A percentile compares a stretch with the other conserved stretches of the same genome.
Evolutionary conservation across 2,329 filamentous ascomycete genomes (phyloP).

Genomic region (Aureobasidium sp.): DNA sequence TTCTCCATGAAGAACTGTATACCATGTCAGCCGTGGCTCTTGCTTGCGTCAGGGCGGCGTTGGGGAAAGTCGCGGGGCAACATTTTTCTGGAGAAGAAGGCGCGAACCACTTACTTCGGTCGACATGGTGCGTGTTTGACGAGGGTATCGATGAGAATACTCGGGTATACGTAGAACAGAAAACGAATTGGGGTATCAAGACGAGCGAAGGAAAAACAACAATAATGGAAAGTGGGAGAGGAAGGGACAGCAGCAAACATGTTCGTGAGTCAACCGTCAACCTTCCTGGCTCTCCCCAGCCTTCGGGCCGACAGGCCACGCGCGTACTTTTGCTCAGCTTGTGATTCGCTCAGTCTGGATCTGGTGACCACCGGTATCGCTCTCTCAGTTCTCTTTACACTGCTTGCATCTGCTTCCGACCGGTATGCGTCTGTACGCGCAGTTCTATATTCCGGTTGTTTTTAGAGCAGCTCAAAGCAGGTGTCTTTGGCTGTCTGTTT

Average conservation of each 20-base stretch:
- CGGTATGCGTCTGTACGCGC: no score
- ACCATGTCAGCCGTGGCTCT: constrained; percentile 11
- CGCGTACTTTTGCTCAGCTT: not conserved
- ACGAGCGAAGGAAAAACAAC: not conserved
- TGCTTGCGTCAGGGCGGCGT: not conserved
- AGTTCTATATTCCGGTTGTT: no score
- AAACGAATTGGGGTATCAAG: constrained; percentile 2
- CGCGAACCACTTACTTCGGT: not conserved
- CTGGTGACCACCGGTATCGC: constrained; percentile 5
- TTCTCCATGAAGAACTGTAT: constrained; percentile 43
- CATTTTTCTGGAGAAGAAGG: not conserved
- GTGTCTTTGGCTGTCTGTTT: not conserved
- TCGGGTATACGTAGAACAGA: not conserved
- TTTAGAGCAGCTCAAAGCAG: not conserved
- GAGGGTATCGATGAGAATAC: not conserved
- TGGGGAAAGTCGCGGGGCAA: not conserved
- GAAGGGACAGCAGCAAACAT: not conserved
- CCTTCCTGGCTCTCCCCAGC: not conserved
- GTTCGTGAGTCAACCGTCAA: not conserved
- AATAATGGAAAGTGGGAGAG: not conserved
- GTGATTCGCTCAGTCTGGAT: not conserved
- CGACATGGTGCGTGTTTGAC: not conserved
- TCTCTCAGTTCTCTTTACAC: not conserved
- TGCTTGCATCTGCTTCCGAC: not conserved
- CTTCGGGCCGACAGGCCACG: not conserved